Base-by-base conservation (phyloP, 1,139 yeast species). In the Suzukiozyma palmioleophila region DNA sequence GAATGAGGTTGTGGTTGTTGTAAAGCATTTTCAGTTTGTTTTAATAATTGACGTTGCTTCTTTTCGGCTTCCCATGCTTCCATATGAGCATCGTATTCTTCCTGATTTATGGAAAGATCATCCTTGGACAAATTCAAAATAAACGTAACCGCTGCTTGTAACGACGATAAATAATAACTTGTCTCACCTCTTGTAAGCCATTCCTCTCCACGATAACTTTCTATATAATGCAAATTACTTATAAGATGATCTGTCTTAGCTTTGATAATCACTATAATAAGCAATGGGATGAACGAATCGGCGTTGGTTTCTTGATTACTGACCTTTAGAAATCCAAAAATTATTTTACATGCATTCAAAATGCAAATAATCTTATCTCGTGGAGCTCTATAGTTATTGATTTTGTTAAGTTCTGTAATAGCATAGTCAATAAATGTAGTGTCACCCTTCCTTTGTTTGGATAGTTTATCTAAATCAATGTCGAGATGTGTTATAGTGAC, bases 281-380 rank as follows among this genome's bases (percentile, higher is more conserved):
- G 66, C 35, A 92, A 62, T 0, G 99, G 98, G 22, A 94, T 74
- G 58, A 94, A 94, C 24, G 87, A 78, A 60, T 94, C 99, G 0
- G 99, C 99, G 49, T 90, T 90, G 2, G 76, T 68, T 51, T 87
- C 95, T 43, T 69, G 68, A 41, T 81, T 84, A 31, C 77, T 75
- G 41, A 82, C 84, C 48, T 89, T 80, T 40, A 94, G 74, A 41
- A 87, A 71, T 13, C 96, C 95, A 67, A 89, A 89, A 8, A 94
- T 83, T 12, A 92, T 90, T 59, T 92, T 92, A 57, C 97, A 90
- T 42, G 94, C 81, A 62, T 94, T 94, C 44, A 94, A 69, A 8
- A 92, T 72, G 57, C 98, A 92, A 35, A 92, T 88, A 46, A 89
- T 82, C 56, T 94, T 94, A 55, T 94, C 98, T 40, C 98, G 71